Percentiles rank a stretch among this genome's conserved stretches.
phyloP scores from a whole-genome alignment of 768 basidiomycete species.

The Boletales sp. region DNA sequence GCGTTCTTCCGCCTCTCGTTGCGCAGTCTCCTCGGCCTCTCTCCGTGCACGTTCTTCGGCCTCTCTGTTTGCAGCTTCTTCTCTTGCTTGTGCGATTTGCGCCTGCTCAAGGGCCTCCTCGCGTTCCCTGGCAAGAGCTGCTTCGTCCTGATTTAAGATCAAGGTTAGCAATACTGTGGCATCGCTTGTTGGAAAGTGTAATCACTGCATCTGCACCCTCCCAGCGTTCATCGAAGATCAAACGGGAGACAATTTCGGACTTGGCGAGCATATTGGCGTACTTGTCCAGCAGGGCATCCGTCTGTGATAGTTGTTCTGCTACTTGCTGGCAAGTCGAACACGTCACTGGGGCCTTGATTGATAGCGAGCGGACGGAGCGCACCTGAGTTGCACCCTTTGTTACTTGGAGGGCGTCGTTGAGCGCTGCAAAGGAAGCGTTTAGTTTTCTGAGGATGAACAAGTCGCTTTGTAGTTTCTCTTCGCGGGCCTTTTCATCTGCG shows the following conservation, averaged over 20 bases:
- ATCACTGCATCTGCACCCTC: constrained; percentile 68
- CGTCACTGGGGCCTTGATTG: background rate
- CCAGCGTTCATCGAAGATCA: constrained; percentile 79
- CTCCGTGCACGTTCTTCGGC: constrained; percentile 33
- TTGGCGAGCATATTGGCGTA: constrained; percentile 67
- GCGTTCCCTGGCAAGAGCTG: constrained; percentile 43
- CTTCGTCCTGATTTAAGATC: constrained; percentile 51
- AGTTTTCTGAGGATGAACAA: constrained; percentile 69
- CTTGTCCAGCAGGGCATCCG: constrained; percentile 70
- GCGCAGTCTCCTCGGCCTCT: constrained; percentile 32
- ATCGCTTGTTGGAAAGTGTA: too few relatives aligned
- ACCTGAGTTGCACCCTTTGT: constrained; percentile 72
- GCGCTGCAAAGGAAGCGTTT: constrained; percentile 63
- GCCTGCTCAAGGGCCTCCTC: constrained; percentile 27
- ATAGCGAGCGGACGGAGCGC: constrained; percentile 13
- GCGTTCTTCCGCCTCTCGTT: constrained; percentile 46
- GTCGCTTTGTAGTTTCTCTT: constrained; percentile 75
- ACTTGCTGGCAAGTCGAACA: constrained; percentile 45
- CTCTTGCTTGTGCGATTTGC: constrained; percentile 34
- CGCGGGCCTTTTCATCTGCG: constrained; percentile 39
- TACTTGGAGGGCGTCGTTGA: constrained; percentile 63
- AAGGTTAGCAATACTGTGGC: too few relatives aligned
- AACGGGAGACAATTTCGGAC: constrained; percentile 62
- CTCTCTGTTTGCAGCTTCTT: constrained; percentile 38
- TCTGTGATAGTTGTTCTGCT: constrained; percentile 63